Evolutionary conservation across 2,329 filamentous ascomycete genomes (phyloP).

Genomic region (Dactylella cylindrospora): DNA sequence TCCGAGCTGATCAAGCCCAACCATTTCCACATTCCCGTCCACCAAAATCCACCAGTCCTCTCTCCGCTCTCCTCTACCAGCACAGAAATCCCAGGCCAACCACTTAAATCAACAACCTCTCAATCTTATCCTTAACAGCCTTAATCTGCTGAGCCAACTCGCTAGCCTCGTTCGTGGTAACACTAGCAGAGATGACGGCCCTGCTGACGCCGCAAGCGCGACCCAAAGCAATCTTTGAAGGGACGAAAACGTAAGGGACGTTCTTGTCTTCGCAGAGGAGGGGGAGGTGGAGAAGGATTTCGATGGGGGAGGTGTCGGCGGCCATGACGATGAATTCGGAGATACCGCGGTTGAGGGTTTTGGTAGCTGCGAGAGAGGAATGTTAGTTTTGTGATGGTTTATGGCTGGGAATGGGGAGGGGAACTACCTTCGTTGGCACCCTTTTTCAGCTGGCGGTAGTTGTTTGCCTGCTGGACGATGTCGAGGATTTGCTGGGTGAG

Average conservation of each 20-base stretch:
- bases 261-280: conserved; percentile 82
- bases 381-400: not conserved
- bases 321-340: conserved; percentile 86
- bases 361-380: conserved; percentile 61
- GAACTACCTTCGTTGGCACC: conserved; percentile 71
- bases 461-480: conserved; percentile 70
- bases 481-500: conserved; percentile 82
- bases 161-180: conserved; percentile 88
- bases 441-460: conserved; percentile 80
- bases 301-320: conserved; percentile 81
- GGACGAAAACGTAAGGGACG: conserved; percentile 71
- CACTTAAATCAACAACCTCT: conserved; percentile 85
- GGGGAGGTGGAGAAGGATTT: conserved; percentile 85
- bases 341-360: conserved; percentile 87
- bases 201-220: conserved; percentile 86
- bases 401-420: not conserved
- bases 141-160: conserved; percentile 87
- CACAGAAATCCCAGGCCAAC: no score
- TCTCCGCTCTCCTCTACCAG: no score
- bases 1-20: no score
- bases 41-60: no score
- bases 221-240: conserved; percentile 79
- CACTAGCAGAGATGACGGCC: conserved; percentile 80
- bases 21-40: no score
- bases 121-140: conserved; percentile 88